A percentile compares a stretch with the other conserved stretches of the same genome.
phyloP scores from a whole-genome alignment of 2,329 filamentous ascomycete species.

The Beauveria scarabaeidicola region DNA sequence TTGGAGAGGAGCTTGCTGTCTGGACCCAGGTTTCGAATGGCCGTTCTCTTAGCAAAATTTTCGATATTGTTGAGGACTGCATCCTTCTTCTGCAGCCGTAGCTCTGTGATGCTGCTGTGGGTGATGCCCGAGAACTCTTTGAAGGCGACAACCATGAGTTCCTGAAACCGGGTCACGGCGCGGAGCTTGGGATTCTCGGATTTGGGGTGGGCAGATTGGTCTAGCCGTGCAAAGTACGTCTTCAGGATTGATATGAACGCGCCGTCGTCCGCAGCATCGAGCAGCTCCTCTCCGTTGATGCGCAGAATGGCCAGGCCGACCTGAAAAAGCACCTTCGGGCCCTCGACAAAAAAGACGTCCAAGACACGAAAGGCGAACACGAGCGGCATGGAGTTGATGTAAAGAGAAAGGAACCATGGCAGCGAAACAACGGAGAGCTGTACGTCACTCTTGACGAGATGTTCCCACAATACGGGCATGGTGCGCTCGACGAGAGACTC shows the following conservation, averaged over 20 bases:
- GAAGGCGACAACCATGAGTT: conserved; percentile 98
- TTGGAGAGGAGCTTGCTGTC: conserved; percentile 85
- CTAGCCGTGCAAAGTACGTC: conserved; percentile 83
- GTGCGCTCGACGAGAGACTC: conserved; percentile 97
- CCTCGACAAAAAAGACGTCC: conserved; percentile 97
- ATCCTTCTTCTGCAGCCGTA: conserved; percentile 87
- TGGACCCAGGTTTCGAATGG: conserved; percentile 87
- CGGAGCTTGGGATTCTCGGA: conserved; percentile 92
- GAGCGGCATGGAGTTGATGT: conserved; percentile 98
- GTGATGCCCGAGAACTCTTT: conserved; percentile 97
- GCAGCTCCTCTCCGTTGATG: conserved; percentile 91
- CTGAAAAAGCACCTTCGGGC: conserved; percentile 94
- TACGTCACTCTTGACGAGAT: conserved; percentile 92
- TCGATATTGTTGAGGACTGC: conserved; percentile 93
- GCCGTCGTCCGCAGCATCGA: conserved; percentile 89
- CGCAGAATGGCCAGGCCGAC: conserved; percentile 92
- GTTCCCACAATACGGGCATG: conserved; percentile 97
- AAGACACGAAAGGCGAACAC: conserved; percentile 95
- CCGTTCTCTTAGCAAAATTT: conserved; percentile 92
- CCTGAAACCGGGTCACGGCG: conserved; percentile 91
- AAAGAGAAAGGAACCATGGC: conserved; percentile 95
- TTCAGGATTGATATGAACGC: conserved; percentile 96
- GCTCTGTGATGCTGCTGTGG: conserved; percentile 81
- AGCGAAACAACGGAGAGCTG: conserved; percentile 95
- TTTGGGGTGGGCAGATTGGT: conserved; percentile 91